phyloP scores from a whole-genome alignment of 2,329 filamentous ascomycete genomes.

The Colletotrichum camelliae region DNA sequence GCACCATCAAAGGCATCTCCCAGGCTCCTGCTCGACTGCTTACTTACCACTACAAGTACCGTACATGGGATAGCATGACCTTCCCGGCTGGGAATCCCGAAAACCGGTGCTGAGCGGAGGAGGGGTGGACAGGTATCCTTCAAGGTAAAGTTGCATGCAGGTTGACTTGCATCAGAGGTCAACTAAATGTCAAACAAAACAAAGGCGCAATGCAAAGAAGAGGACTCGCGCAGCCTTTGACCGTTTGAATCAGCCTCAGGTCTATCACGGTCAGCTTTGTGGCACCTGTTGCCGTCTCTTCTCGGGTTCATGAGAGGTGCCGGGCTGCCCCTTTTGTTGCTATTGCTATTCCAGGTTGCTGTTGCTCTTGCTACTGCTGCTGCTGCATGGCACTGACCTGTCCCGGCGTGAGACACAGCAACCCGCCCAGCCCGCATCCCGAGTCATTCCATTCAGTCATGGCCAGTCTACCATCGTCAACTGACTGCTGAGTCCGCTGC shows the following conservation, averaged over 20 bases:
- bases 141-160: not conserved
- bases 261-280: not conserved
- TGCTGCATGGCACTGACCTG: slow-evolving; percentile 15
- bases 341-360: not conserved
- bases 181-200: not conserved
- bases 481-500: not conserved
- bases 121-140: not conserved
- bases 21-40: not conserved
- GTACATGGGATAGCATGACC: not conserved
- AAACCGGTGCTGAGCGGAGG: not conserved
- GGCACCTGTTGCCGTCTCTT: not conserved
- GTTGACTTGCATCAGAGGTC: not conserved
- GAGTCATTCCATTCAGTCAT: slow-evolving; percentile 18
- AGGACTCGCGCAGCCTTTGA: not conserved
- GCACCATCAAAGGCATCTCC: not conserved
- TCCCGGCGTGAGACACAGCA: slow-evolving; percentile 10
- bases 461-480: not conserved
- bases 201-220: not conserved
- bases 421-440: not conserved
- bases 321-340: not conserved
- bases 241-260: not conserved
- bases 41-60: not conserved
- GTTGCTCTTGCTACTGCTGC: not conserved
- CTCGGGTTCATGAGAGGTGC: not conserved
- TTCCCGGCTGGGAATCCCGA: not conserved